A percentile compares a stretch with the other conserved stretches of the same genome.
Conservation (phyloP, 2,329 filamentous ascomycete species). For the Aspergillus pseudoterreus region DNA sequence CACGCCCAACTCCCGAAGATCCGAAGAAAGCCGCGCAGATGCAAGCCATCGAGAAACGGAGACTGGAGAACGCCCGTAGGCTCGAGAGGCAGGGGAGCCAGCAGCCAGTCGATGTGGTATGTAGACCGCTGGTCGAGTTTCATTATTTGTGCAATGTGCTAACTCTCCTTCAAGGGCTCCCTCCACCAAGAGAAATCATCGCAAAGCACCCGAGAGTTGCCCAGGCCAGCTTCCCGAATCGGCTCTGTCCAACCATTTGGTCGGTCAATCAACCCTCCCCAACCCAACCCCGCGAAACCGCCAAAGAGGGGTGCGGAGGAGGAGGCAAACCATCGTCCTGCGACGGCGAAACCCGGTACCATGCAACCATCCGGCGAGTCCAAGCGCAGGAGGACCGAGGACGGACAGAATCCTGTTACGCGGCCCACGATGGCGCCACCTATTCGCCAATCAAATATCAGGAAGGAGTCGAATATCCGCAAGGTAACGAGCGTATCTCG, state of each 20-base stretch:
- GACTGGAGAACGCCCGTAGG: slow-evolving; percentile 45
- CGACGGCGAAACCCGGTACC: slow-evolving; percentile 35
- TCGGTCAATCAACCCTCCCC: slow-evolving; percentile 60
- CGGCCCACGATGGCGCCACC: slow-evolving; percentile 75
- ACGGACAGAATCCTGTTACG: slow-evolving; percentile 59
- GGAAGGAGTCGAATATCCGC: slow-evolving; percentile 69
- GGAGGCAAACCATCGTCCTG: slow-evolving; percentile 48
- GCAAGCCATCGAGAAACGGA: slow-evolving; percentile 54
- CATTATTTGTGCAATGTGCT: slow-evolving; percentile 2
- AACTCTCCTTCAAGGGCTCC: slow-evolving; percentile 14
- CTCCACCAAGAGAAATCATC: slow-evolving; percentile 29
- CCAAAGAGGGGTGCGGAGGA: slow-evolving; percentile 71
- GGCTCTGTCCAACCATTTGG: slow-evolving; percentile 52
- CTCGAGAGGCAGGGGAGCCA: slow-evolving; percentile 44
- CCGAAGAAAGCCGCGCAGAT: slow-evolving; percentile 64
- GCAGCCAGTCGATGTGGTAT: slow-evolving; percentile 41
- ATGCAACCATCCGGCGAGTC: slow-evolving; percentile 67
- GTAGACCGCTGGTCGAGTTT: slow-evolving; percentile 7
- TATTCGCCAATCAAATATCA: slow-evolving; percentile 72
- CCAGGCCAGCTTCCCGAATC: slow-evolving; percentile 49
- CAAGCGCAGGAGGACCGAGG: slow-evolving; percentile 77
- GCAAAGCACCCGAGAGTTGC: slow-evolving; percentile 41
- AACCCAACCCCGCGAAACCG: slow-evolving; percentile 65
- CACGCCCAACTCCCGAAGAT: slow-evolving; percentile 51
- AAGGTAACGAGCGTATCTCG: slow-evolving; percentile 54